Percentiles rank a stretch among this genome's conserved stretches.
phyloP scores from a whole-genome alignment of 2,329 filamentous ascomycete species.

The Metarhizium anisopliae region DNA sequence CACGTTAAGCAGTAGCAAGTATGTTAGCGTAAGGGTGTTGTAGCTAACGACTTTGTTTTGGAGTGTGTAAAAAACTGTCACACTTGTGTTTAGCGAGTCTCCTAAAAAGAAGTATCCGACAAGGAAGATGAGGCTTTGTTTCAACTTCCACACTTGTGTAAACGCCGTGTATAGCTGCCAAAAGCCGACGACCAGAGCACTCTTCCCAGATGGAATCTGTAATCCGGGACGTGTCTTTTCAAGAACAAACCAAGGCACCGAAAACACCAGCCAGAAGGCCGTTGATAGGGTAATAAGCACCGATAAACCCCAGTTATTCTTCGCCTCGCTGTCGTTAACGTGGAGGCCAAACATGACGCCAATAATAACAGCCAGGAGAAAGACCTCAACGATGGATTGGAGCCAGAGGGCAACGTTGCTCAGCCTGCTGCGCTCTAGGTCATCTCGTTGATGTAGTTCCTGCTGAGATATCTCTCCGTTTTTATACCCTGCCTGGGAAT shows the following conservation, averaged over 20 bases:
- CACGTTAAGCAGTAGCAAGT: slow-evolving; percentile 58
- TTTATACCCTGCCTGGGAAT: slow-evolving; percentile 21
- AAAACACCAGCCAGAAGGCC: slow-evolving; percentile 53
- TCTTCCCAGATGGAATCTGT: slow-evolving; percentile 25
- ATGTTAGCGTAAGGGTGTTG: slow-evolving; percentile 55
- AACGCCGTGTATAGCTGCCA: slow-evolving; percentile 52
- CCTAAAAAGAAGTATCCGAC: slow-evolving; percentile 59
- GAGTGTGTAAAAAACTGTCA: slow-evolving; percentile 56
- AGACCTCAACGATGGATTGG: slow-evolving; percentile 51
- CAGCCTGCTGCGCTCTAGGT: slow-evolving; percentile 53
- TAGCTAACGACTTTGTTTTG: slow-evolving; percentile 58
- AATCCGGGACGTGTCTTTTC: slow-evolving; percentile 56
- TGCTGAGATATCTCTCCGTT: slow-evolving; percentile 42
- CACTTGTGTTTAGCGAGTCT: slow-evolving; percentile 62
- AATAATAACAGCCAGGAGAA: slow-evolving; percentile 54
- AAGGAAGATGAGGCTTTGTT: slow-evolving; percentile 57
- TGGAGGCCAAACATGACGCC: slow-evolving; percentile 53
- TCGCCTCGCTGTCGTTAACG: slow-evolving; percentile 48
- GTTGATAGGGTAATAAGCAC: slow-evolving; percentile 58
- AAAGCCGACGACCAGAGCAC: slow-evolving; percentile 48
- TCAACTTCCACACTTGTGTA: slow-evolving; percentile 52
- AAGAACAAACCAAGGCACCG: slow-evolving; percentile 57
- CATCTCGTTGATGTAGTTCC: slow-evolving; percentile 53
- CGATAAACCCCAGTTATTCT: slow-evolving; percentile 60
- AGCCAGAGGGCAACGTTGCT: slow-evolving; percentile 57